Conservation (phyloP, 2,329 filamentous ascomycete genomes). For the Periglandula ipomoeae region DNA sequence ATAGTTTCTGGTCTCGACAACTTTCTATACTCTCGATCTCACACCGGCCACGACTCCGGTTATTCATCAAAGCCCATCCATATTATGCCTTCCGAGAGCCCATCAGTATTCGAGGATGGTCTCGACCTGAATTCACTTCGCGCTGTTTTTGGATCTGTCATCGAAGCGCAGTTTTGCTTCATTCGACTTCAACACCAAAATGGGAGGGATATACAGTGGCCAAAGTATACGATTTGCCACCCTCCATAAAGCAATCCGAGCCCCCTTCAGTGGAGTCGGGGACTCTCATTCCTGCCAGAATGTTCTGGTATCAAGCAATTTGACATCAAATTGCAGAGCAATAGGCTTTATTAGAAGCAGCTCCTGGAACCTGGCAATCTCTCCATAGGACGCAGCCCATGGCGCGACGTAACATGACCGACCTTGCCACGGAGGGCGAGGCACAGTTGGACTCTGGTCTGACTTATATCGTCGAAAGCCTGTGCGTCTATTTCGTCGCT, state of each 20-base stretch:
- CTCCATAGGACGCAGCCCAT: not conserved
- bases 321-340: not conserved
- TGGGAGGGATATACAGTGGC: not conserved
- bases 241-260: not conserved
- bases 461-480: not conserved
- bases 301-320: not conserved
- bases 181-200: not conserved
- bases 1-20: not conserved
- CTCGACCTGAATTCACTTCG: not conserved
- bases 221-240: not conserved
- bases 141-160: not conserved
- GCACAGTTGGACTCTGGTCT: not conserved
- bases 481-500: not conserved
- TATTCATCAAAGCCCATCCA: not conserved
- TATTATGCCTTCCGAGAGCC: not conserved
- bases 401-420: not conserved
- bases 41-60: not conserved
- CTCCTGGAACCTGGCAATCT: not conserved
- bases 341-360: conserved; percentile 11
- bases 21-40: not conserved
- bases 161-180: not conserved
- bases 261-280: not conserved
- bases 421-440: not conserved
- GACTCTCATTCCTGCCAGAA: not conserved
- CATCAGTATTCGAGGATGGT: not conserved